A percentile compares a stretch with the other conserved stretches of the same genome.
phyloP scores from a whole-genome alignment of 148 eudicot species.

The Rhododendron griersonianum region DNA sequence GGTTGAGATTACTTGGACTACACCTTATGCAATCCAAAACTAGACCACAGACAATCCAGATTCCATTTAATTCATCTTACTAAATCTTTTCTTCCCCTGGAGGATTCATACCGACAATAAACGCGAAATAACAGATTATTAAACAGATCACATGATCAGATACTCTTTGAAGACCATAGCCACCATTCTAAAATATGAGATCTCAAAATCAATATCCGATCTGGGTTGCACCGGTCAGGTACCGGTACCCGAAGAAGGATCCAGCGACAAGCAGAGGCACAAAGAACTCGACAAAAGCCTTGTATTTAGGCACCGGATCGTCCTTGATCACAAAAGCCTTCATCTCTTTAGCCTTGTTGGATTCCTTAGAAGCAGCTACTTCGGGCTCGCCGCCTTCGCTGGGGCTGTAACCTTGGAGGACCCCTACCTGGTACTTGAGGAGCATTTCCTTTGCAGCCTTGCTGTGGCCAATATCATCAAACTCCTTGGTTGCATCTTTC shows the following conservation, averaged over 20 bases:
- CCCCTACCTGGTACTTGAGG: constrained; percentile 31
- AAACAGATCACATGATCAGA: neutral
- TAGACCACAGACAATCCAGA: too few relatives aligned
- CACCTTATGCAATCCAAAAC: too few relatives aligned
- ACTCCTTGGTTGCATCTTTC: constrained; percentile 35
- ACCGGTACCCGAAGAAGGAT: constrained; percentile 24
- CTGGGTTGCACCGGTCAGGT: constrained; percentile 10
- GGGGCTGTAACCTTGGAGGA: constrained; percentile 25
- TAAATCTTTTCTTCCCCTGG: neutral
- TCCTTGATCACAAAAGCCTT: constrained; percentile 38
- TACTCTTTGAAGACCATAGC: neutral
- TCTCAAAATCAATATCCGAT: neutral
- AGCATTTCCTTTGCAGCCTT: constrained; percentile 31
- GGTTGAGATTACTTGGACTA: too few relatives aligned
- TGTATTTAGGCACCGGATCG: constrained; percentile 12
- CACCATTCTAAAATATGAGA: neutral
- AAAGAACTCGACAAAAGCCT: constrained; percentile 21
- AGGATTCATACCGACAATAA: neutral
- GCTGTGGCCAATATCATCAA: constrained; percentile 39
- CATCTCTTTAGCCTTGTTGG: constrained; percentile 22
- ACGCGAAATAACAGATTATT: neutral
- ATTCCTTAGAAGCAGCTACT: constrained; percentile 8
- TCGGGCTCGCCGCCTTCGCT: neutral
- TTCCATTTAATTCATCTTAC: neutral
- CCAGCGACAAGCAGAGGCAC: constrained; percentile 30